These are phyloP conservation scores for Pseudozyma thailandica DNA, from an alignment of 1,284 basidiomycete genomes.

Conservation along the genomic window DNA sequence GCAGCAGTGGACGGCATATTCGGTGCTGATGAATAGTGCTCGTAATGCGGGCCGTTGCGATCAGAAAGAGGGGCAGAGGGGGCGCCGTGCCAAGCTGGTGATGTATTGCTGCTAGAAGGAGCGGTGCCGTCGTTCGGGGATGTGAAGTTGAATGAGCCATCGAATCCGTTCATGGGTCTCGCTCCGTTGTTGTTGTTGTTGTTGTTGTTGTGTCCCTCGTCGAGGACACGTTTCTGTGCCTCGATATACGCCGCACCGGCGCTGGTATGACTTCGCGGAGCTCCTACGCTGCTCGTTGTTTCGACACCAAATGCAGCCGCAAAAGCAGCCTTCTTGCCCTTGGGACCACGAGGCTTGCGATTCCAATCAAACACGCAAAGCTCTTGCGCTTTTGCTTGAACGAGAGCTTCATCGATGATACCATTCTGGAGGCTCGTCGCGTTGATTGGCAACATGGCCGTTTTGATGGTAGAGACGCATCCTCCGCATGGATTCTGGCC, in stretches of 20 bases:
- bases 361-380: slow-evolving; percentile 59
- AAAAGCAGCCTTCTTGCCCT: slow-evolving; percentile 51
- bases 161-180: slow-evolving; percentile 6
- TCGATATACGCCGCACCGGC: slow-evolving; percentile 50
- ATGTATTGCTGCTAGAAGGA: slow-evolving; percentile 4
- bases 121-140: slow-evolving; percentile 6
- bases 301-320: slow-evolving; percentile 38
- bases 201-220: slow-evolving; percentile 18
- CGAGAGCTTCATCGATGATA: slow-evolving; percentile 27
- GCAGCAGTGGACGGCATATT: neutral
- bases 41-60: slow-evolving; percentile 17
- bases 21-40: slow-evolving; percentile 13
- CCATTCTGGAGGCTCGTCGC: slow-evolving; percentile 28
- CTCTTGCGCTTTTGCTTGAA: slow-evolving; percentile 36
- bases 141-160: slow-evolving; percentile 16
- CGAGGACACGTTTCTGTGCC: slow-evolving; percentile 35
- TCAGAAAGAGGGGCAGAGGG: neutral
- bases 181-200: neutral
- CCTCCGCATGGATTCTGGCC: slow-evolving; percentile 52
- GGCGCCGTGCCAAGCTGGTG: slow-evolving; percentile 10
- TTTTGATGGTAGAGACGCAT: slow-evolving; percentile 51
- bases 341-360: slow-evolving; percentile 56
- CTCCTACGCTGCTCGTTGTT: slow-evolving; percentile 23
- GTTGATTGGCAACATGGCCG: slow-evolving; percentile 39
- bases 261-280: slow-evolving; percentile 41